Evolutionary conservation across 495 filamentous ascomycete genomes (phyloP).

Genomic region (Astrothelium subdiscretum): DNA sequence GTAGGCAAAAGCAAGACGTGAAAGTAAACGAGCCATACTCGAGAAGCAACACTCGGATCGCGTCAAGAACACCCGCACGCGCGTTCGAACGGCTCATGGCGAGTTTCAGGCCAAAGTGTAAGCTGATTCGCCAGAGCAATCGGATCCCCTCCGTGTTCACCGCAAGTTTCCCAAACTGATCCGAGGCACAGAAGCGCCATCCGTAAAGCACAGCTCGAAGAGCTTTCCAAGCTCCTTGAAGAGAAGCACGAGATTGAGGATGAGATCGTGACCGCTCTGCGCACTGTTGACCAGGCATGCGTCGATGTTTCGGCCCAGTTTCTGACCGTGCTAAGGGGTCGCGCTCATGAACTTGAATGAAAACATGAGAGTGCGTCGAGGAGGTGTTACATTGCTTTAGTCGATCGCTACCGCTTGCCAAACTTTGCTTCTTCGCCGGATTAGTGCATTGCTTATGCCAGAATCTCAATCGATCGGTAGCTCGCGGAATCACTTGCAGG

Average conservation of each 20-base stretch:
- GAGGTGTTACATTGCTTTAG: background rate
- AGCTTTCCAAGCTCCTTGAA: background rate
- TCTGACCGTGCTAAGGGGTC: background rate
- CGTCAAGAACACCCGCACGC: background rate
- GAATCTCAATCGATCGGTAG: background rate
- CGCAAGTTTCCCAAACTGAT: background rate
- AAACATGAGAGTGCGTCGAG: background rate
- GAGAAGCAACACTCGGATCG: background rate
- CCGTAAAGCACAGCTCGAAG: background rate
- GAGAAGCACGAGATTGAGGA: slow-evolving; percentile 1
- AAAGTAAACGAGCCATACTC: background rate
- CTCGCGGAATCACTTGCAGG: background rate
- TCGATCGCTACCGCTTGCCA: background rate
- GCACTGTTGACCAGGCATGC: background rate
- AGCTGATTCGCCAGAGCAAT: background rate
- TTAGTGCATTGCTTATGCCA: background rate
- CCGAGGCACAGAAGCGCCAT: background rate
- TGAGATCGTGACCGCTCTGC: background rate
- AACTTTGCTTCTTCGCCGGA: background rate
- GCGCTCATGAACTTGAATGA: background rate
- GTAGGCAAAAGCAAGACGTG: background rate
- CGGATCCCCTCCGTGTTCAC: background rate
- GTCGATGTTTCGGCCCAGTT: background rate
- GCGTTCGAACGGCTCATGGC: background rate
- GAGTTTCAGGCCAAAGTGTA: background rate